Evolutionary conservation across 306 rosid genomes (phyloP), one percentile per base, ranked within the genome.

Genomic region (Ceratonia siliqua): DNA sequence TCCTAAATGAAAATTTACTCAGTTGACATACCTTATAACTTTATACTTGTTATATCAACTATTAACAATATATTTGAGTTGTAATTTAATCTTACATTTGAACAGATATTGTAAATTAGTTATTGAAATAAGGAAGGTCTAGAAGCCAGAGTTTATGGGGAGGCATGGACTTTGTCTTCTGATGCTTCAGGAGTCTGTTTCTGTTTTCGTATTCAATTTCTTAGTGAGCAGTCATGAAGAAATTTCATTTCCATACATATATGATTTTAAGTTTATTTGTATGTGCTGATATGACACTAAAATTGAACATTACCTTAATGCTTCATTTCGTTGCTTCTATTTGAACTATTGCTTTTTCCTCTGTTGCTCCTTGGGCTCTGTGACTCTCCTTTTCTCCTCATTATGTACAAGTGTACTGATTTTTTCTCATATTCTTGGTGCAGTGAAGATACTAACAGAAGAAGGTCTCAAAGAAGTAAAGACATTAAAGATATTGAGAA

Each of bases 371-470:
- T 75, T 46, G 46, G 18, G 35, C 10, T 53, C 15, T 67, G n/a
- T n/a, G n/a, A n/a, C 83, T 70, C 25, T 17, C 78, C 30, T 45
- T 14, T 21, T 66, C 33, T 66, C 42, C 33, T 57, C 45, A 49
- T 14, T 36, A 18, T 49, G 70, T 36, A 13, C 63, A 73, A 27
- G 71, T 33, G 8, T 45, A 35, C 36, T 41, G 7, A 36, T 63
- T 17, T 70, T 53, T 33, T 39, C 22, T 58, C 12, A 10, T 30
- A 64, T 52, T 63, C 46, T 53, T 79, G 73, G 53, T 78, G 56
- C 84, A 87, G 89, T 62, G 92, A 87, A 25, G 88, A 81, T 11
- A n/a, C 81, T 8, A 78, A 74, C 78, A 82, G 78, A 74, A 80
- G 84, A 78, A 81, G 84, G 85, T 38, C 52, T 58, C 89, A 75